Percentiles rank a stretch among this genome's conserved stretches.
Conservation (phyloP, 2,329 filamentous ascomycete genomes). For the Hirsutella rhossiliensis region DNA sequence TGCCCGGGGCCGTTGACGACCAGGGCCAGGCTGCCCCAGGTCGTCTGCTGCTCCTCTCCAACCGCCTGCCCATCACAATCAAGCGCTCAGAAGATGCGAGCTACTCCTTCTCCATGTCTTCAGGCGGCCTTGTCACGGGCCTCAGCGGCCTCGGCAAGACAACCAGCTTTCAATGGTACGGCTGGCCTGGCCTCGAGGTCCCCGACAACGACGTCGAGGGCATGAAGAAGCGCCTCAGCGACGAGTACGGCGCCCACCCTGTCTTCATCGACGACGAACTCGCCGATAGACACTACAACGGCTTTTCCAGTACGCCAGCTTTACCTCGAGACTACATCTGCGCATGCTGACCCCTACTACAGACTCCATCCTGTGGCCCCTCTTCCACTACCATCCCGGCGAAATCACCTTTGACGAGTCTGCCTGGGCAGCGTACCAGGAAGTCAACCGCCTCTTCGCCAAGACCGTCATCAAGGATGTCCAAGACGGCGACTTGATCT, state of each 20-base stretch:
- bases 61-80: constrained; percentile 92
- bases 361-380: constrained; percentile 97
- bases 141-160: constrained; percentile 85
- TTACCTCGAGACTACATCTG: not conserved
- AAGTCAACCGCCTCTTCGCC: constrained; percentile 88
- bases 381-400: constrained; percentile 97
- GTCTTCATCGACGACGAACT: constrained; percentile 91
- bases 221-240: constrained; percentile 67
- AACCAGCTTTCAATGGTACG: constrained; percentile 96
- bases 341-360: not conserved
- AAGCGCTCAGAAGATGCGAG: constrained; percentile 84
- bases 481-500: constrained; percentile 86
- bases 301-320: constrained; percentile 74
- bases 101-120: constrained; percentile 94
- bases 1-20: constrained; percentile 24
- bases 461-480: constrained; percentile 79
- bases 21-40: constrained; percentile 23
- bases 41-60: constrained; percentile 75
- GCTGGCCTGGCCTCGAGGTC: constrained; percentile 89
- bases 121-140: constrained; percentile 87
- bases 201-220: constrained; percentile 68
- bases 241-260: constrained; percentile 80
- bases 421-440: constrained; percentile 84
- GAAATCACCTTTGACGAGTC: constrained; percentile 97
- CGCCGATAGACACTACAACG: constrained; percentile 93